These are phyloP conservation scores for Penicillium sp. DNA, from an alignment of 2,329 filamentous ascomycete genomes.

Conservation along the genomic window DNA sequence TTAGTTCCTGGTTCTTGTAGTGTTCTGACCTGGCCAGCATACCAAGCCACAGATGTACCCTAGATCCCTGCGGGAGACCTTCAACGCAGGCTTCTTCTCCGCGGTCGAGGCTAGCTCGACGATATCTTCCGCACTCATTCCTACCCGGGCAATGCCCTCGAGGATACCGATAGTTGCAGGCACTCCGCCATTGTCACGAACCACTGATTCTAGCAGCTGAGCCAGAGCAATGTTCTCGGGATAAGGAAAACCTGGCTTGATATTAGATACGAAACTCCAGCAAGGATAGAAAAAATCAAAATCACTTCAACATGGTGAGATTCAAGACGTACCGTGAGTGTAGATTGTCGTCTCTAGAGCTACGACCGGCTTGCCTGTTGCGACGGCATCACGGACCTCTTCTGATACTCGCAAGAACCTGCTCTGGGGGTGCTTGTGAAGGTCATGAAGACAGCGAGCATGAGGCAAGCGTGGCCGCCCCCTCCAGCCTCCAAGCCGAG, in stretches of 20 bases:
- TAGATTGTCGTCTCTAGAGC: constrained; percentile 96
- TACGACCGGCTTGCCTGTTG: constrained; percentile 76
- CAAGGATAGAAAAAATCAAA: background rate
- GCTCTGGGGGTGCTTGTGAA: constrained; percentile 37
- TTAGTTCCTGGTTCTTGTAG: constrained; percentile 3
- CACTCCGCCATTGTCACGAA: constrained; percentile 77
- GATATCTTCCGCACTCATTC: constrained; percentile 72
- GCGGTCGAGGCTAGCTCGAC: constrained; percentile 67
- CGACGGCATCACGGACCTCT: constrained; percentile 77
- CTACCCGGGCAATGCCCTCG: constrained; percentile 79
- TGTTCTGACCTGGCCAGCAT: constrained; percentile 30
- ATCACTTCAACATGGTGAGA: background rate
- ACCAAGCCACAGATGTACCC: constrained; percentile 78
- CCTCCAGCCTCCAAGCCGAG: constrained; percentile 21
- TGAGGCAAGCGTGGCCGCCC: constrained; percentile 16
- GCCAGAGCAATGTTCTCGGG: constrained; percentile 74
- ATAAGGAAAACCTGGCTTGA: constrained; percentile 62
- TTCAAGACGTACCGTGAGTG: constrained; percentile 70
- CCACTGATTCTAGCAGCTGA: constrained; percentile 75
- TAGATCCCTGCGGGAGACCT: constrained; percentile 85
- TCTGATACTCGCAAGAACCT: constrained; percentile 71
- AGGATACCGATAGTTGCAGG: constrained; percentile 91
- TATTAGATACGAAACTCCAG: constrained; percentile 10
- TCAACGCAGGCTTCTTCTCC: constrained; percentile 67
- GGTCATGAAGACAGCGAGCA: constrained; percentile 30